Evolutionary conservation across 176 grass and related monocot species (phyloP), one percentile per base, ranked within the genome.

Genomic region (Echinochloa phyllopogon): DNA sequence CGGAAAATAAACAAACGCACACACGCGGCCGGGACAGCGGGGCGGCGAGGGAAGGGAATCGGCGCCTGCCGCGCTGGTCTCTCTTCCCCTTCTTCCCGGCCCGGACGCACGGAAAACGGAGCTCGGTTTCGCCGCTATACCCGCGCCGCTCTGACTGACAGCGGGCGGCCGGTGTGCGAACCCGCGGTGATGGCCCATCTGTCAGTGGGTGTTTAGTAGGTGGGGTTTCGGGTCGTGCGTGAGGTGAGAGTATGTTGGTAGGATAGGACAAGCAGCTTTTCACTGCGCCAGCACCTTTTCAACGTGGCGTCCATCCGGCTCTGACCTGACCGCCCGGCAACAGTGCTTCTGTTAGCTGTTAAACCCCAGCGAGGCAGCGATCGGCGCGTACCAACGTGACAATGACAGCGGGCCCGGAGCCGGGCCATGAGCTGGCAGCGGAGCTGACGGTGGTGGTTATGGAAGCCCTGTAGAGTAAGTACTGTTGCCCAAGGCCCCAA

Each of bases 11-110:
- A 23, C 52, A n/a, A n/a, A n/a, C n/a, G n/a, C n/a, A n/a, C n/a
- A n/a, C n/a, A n/a, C n/a, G n/a, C n/a, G n/a, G n/a, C n/a, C n/a
- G n/a, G n/a, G n/a, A n/a, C n/a, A n/a, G n/a, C 41, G 57, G 49
- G 25, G 37, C 59, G 29, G 3, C 42, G 68, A 71, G 36, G 33
- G 33, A 65, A 68, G 12, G 63, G 69, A 66, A 87, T 66, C 86
- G 15, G 55, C 74, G 44, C 55, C n/a, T 88, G 86, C 41, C 21
- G 13, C 76, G 58, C 77, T 80, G 61, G 45, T 51, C 20, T 16
- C 18, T 51, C 72, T 1, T 3, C 33, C 61, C 25, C 10, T n/a
- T n/a, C n/a, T n/a, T n/a, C n/a, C n/a, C n/a, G n/a, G n/a, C n/a
- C n/a, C 10, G 44, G 9, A 23, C 42, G 25, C 18, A 66, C 77